These are phyloP conservation scores for Amylocystis lapponica DNA, from an alignment of 768 basidiomycete species.

Conservation along the genomic window DNA sequence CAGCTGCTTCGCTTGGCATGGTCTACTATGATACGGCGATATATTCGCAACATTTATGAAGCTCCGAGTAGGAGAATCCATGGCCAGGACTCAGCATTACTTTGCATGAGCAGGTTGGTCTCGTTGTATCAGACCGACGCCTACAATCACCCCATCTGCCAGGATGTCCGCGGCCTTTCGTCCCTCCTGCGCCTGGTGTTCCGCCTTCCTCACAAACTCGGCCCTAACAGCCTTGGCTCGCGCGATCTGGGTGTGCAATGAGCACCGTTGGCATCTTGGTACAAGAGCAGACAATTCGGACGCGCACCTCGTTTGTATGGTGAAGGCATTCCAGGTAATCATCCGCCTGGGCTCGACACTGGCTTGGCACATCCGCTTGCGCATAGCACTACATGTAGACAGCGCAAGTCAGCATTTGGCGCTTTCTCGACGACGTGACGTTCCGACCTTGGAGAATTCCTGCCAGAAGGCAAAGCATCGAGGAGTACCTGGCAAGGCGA, in stretches of 20 bases:
- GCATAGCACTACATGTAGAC: conserved; percentile 67
- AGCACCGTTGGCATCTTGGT: not conserved
- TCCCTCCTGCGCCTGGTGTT: conserved; percentile 60
- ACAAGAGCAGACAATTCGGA: not conserved
- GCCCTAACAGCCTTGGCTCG: conserved; percentile 67
- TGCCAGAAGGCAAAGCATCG: conserved; percentile 93
- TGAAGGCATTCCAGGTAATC: conserved; percentile 94
- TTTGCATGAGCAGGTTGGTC: not conserved
- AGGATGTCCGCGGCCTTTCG: conserved; percentile 66
- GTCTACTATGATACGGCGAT: not conserved
- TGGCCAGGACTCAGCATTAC: not conserved
- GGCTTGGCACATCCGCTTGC: conserved; percentile 62
- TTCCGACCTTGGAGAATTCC: conserved; percentile 72
- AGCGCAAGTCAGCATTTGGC: not conserved
- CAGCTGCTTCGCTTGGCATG: not conserved
- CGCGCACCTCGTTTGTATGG: conserved; percentile 81
- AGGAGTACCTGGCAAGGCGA: conserved; percentile 53
- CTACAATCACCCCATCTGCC: conserved; percentile 68
- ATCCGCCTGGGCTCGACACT: conserved; percentile 67
- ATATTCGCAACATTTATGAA: not conserved
- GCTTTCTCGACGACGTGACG: no score
- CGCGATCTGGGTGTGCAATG: conserved; percentile 37
- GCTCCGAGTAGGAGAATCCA: not conserved
- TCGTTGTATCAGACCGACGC: conserved; percentile 69
- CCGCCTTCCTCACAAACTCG: conserved; percentile 64